Evolutionary conservation across 345 rosid species (phyloP).

Genomic region (Eucalyptus paniculata): DNA sequence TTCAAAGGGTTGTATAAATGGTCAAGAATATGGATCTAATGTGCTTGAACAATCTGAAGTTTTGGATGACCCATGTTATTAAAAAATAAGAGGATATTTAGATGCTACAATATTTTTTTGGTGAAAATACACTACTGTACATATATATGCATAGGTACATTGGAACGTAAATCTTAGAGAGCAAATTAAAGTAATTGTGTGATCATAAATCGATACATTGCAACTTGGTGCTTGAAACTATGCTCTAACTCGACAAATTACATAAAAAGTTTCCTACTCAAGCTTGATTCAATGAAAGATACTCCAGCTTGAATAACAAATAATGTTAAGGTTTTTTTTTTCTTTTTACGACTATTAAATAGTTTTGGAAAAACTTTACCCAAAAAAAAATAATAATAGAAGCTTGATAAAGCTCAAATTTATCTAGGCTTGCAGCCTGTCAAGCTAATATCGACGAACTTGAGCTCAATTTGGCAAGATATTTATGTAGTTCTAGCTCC

Average conservation of each 20-base stretch:
- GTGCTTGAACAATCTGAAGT: background rate
- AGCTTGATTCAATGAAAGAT: background rate
- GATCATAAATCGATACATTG: background rate
- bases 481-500: background rate
- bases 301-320: background rate
- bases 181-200: background rate
- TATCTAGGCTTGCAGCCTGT: background rate
- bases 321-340: background rate
- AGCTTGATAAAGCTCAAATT: background rate
- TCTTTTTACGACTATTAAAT: background rate
- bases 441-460: background rate
- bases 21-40: background rate
- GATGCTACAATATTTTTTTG: background rate
- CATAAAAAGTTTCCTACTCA: background rate
- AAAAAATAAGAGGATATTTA: background rate
- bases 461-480: background rate
- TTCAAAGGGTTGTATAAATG: background rate
- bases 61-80: background rate
- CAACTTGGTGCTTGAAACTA: background rate
- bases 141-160: no score
- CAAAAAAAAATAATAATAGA: fast-evolving
- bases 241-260: background rate
- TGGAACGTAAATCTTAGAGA: background rate
- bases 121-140: background rate
- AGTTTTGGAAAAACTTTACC: background rate